phyloP scores from a whole-genome alignment of 2,329 filamentous ascomycete genomes.

The Clonostachys rosea region DNA sequence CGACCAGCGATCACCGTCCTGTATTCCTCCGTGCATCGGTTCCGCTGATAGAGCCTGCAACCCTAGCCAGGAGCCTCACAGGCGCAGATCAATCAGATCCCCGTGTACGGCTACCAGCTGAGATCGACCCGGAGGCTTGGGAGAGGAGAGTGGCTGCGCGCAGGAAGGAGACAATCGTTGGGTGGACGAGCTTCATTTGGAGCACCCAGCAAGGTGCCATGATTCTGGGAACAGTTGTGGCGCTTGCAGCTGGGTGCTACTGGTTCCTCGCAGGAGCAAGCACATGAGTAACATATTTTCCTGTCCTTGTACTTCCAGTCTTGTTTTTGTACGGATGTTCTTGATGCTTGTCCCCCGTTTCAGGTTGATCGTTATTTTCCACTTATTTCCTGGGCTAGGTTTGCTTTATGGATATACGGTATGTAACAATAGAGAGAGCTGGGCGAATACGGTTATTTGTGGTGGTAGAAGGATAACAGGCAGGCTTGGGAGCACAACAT shows the following conservation, averaged over 20 bases:
- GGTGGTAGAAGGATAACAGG: too few relatives aligned
- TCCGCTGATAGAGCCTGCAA: conserved; percentile 43
- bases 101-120: conserved; percentile 38
- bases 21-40: conserved; percentile 70
- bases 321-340: too few relatives aligned
- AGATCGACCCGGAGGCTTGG: conserved; percentile 52
- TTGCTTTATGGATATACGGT: too few relatives aligned
- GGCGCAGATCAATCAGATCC: conserved; percentile 27
- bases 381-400: too few relatives aligned
- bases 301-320: too few relatives aligned
- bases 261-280: conserved; percentile 19
- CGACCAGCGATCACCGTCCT: conserved; percentile 83
- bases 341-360: too few relatives aligned
- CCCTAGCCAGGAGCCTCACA: conserved; percentile 7
- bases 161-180: conserved; percentile 39
- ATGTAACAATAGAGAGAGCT: too few relatives aligned
- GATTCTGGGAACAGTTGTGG: conserved; percentile 34
- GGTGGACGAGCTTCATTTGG: conserved; percentile 51
- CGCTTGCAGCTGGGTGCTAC: conserved; percentile 37
- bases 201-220: conserved; percentile 46
- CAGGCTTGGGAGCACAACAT: too few relatives aligned
- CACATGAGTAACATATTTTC: neutral
- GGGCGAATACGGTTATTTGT: too few relatives aligned
- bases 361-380: too few relatives aligned
- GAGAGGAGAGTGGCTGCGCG: conserved; percentile 40